These are phyloP conservation scores for Hypomontagnella submonticulosa DNA, from an alignment of 495 filamentous ascomycete genomes.

Conservation along the genomic window DNA sequence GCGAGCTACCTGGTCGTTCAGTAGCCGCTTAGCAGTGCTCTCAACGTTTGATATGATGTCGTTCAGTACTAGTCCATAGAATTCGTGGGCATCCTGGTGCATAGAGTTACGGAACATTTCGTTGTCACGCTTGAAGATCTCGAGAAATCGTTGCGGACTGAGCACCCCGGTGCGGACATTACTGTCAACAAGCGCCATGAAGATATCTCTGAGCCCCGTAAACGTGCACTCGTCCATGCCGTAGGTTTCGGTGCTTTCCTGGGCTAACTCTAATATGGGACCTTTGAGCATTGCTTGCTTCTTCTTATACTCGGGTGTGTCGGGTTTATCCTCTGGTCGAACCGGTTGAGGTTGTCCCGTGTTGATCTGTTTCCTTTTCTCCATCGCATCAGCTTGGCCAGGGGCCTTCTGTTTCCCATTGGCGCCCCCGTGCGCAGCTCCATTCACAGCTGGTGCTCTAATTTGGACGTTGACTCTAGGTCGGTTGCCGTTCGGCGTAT, in stretches of 20 bases:
- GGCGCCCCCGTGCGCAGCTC: slow-evolving; percentile 58
- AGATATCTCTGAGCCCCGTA: slow-evolving; percentile 94
- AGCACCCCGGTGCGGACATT: slow-evolving; percentile 86
- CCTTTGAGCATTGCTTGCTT: slow-evolving; percentile 89
- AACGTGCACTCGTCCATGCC: slow-evolving; percentile 96
- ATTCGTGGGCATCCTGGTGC: slow-evolving; percentile 99
- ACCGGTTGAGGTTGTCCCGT: slow-evolving; percentile 52
- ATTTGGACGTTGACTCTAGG: slow-evolving; percentile 62
- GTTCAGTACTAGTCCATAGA: slow-evolving; percentile 94
- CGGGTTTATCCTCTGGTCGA: slow-evolving; percentile 75
- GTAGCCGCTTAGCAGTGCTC: slow-evolving; percentile 71
- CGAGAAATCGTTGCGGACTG: slow-evolving; percentile 92
- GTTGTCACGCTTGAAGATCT: slow-evolving; percentile 91
- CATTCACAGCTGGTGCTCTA: slow-evolving; percentile 57
- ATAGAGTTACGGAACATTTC: slow-evolving; percentile 97
- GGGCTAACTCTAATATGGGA: slow-evolving; percentile 82
- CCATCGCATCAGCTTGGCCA: slow-evolving; percentile 54
- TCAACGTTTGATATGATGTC: slow-evolving; percentile 95
- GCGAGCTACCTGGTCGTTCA: slow-evolving; percentile 58
- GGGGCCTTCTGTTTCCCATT: slow-evolving; percentile 57
- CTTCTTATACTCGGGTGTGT: slow-evolving; percentile 96
- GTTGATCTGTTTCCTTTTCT: slow-evolving; percentile 58
- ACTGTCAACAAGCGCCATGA: slow-evolving; percentile 88
- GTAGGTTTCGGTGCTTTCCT: slow-evolving; percentile 81
- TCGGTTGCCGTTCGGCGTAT: slow-evolving; percentile 56